phyloP scores from a whole-genome alignment of 352 stramenopile genomes.

The Globisporangium okanoganense region DNA sequence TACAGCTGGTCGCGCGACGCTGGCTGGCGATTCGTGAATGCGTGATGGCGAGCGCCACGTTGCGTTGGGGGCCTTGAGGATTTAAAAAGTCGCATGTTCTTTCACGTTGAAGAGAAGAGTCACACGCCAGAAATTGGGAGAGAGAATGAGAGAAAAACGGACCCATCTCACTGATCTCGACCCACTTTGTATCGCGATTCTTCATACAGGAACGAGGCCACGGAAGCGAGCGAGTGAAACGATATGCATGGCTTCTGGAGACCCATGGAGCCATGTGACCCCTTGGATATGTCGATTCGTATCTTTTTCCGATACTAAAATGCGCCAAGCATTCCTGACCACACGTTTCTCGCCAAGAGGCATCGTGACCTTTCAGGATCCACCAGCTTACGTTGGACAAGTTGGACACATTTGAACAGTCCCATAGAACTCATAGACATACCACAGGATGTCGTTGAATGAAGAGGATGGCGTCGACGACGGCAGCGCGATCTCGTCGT shows the following conservation, averaged over 20 bases:
- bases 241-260: too few relatives aligned
- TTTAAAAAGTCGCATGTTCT: background rate
- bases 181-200: too few relatives aligned
- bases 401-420: background rate
- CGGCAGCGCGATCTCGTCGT: conserved; percentile 28
- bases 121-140: too few relatives aligned
- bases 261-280: background rate
- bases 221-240: too few relatives aligned
- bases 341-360: background rate
- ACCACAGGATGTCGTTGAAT: background rate
- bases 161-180: too few relatives aligned
- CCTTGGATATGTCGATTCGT: background rate
- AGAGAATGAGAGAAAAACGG: too few relatives aligned
- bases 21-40: background rate
- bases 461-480: conserved; percentile 6
- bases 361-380: conserved; percentile 1
- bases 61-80: too few relatives aligned
- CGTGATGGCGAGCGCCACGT: background rate
- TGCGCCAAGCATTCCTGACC: background rate
- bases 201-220: too few relatives aligned
- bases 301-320: background rate
- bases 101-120: background rate
- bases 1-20: background rate
- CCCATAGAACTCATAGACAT: background rate
- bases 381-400: background rate